Evolutionary conservation across 805 yeast species (phyloP).

Genomic region (Yamadazyma sp.): DNA sequence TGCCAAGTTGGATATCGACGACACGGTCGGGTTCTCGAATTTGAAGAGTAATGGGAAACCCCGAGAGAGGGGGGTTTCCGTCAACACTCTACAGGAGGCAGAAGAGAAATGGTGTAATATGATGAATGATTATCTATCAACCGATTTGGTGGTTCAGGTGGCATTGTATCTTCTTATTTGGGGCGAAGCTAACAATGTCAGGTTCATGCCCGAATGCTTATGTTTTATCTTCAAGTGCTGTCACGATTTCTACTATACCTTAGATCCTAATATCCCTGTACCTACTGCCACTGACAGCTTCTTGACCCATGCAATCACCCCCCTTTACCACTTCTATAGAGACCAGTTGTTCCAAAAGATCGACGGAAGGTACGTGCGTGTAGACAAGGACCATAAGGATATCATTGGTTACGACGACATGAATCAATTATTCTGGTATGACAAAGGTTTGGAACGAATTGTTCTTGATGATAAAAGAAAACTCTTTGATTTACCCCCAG

Average conservation of each 20-base stretch:
- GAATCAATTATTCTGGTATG: constrained; percentile 85
- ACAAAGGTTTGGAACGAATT: constrained; percentile 63
- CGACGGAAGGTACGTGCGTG: constrained; percentile 45
- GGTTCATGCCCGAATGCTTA: constrained; percentile 88
- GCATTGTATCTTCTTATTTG: constrained; percentile 73
- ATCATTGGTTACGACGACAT: constrained; percentile 88
- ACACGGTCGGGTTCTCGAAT: constrained; percentile 40
- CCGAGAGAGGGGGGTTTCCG: constrained; percentile 8
- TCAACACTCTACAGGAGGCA: constrained; percentile 37
- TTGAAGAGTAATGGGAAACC: constrained; percentile 23
- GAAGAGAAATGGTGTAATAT: constrained; percentile 51
- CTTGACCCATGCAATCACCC: constrained; percentile 71
- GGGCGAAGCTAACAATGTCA: constrained; percentile 87
- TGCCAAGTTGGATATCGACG: constrained; percentile 63
- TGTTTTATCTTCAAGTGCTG: constrained; percentile 86
- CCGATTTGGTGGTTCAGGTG: constrained; percentile 60
- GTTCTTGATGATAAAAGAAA: constrained; percentile 43
- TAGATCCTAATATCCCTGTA: constrained; percentile 33
- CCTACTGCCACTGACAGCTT: constrained; percentile 37
- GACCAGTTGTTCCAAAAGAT: constrained; percentile 50
- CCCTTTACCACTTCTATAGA: constrained; percentile 62
- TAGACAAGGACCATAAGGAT: constrained; percentile 63
- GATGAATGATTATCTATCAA: constrained; percentile 50
- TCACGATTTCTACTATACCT: constrained; percentile 58
- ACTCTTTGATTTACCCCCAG: constrained; percentile 53